Evolutionary conservation across 1,139 yeast species (phyloP).

Genomic region (Meyerozyma athensensis): DNA sequence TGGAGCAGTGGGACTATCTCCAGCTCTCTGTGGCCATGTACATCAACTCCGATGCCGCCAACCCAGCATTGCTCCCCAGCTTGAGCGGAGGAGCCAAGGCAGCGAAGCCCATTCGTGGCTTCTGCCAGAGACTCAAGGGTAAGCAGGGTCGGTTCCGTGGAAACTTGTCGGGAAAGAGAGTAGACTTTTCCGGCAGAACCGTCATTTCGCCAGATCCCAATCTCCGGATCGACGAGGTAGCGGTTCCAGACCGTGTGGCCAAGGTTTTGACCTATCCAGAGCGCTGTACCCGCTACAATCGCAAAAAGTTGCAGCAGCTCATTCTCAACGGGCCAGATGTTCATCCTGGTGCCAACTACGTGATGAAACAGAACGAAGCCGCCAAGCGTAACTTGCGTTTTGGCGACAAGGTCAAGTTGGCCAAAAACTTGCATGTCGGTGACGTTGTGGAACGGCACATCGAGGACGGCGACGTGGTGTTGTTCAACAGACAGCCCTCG

Average conservation of each 20-base stretch:
- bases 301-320: constrained; percentile 66
- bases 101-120: constrained; percentile 87
- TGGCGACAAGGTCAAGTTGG: constrained; percentile 78
- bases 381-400: constrained; percentile 85
- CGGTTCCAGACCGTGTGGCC: constrained; percentile 96
- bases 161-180: constrained; percentile 95
- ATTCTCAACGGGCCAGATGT: constrained; percentile 80
- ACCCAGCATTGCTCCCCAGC: constrained; percentile 68
- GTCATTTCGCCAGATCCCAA: constrained; percentile 99
- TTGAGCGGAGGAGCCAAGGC: constrained; percentile 49
- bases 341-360: constrained; percentile 96
- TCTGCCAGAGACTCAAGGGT: constrained; percentile 96
- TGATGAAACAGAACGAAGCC: constrained; percentile 75
- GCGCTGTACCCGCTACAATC: constrained; percentile 84
- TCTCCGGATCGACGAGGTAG: constrained; percentile 90
- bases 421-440: constrained; percentile 74
- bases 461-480: constrained; percentile 93
- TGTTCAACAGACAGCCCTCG: constrained; percentile 97
- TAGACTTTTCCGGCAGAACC: constrained; percentile 96
- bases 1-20: constrained; percentile 98
- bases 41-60: constrained; percentile 93
- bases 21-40: constrained; percentile 96
- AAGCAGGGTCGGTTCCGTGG: constrained; percentile 99
- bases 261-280: constrained; percentile 95
- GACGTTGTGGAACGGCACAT: constrained; percentile 97